phyloP scores from a whole-genome alignment of 768 basidiomycete genomes.

The Gymnopilus dilepis region DNA sequence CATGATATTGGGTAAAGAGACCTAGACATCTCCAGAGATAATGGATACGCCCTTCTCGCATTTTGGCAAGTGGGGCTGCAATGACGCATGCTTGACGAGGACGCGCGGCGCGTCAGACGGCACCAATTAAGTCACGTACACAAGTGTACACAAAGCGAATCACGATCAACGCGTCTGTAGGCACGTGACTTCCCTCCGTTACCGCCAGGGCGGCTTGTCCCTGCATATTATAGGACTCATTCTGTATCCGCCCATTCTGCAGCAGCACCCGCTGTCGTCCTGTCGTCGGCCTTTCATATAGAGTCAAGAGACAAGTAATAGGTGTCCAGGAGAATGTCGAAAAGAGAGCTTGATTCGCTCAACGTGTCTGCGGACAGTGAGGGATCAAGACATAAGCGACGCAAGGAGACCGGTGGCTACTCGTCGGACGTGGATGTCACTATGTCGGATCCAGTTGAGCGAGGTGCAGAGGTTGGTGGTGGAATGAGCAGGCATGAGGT shows the following conservation, averaged over 20 bases:
- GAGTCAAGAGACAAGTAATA: not conserved
- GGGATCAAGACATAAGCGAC: conserved; percentile 51
- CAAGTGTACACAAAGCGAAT: conserved; percentile 21
- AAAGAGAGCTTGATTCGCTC: conserved; percentile 43
- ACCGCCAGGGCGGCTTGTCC: conserved; percentile 14
- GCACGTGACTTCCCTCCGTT: conserved; percentile 28
- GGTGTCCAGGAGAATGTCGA: conserved; percentile 38
- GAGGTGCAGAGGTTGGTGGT: conserved; percentile 21
- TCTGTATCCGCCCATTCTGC: conserved; percentile 20
- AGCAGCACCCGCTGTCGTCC: not conserved
- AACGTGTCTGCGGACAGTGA: conserved; percentile 38
- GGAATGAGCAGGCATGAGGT: conserved; percentile 43
- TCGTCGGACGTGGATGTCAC: conserved; percentile 48
- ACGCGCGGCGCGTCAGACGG: not conserved
- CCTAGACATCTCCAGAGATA: too few relatives aligned
- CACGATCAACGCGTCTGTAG: conserved; percentile 26
- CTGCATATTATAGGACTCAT: conserved; percentile 23
- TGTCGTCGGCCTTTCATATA: conserved; percentile 3
- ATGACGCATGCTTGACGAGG: not conserved
- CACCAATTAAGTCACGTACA: conserved; percentile 18
- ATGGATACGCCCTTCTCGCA: too few relatives aligned
- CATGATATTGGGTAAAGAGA: too few relatives aligned
- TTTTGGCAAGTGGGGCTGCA: too few relatives aligned
- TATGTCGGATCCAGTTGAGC: conserved; percentile 38
- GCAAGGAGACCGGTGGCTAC: conserved; percentile 39